Evolutionary conservation across 139 green algal genomes (phyloP).

Genomic region (Micractinium sp.): DNA sequence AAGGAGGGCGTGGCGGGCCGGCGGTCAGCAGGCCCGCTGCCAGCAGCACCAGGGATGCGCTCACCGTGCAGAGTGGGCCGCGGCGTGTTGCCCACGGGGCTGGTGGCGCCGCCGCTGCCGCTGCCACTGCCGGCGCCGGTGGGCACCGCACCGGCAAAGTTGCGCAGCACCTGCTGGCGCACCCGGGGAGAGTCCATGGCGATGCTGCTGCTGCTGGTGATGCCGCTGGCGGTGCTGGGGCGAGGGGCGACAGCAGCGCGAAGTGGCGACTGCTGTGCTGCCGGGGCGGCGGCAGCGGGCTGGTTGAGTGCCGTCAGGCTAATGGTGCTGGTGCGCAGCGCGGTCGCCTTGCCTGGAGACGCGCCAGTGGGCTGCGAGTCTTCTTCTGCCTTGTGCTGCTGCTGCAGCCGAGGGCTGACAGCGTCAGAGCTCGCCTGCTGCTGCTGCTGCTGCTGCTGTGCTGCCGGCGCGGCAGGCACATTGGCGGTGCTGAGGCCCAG

Average conservation of each 20-base stretch:
- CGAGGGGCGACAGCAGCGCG: not conserved
- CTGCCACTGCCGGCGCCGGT: not conserved
- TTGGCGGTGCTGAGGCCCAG: conserved; percentile 14
- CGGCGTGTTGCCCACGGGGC: not conserved
- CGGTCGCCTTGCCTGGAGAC: not conserved
- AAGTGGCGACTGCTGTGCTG: not conserved
- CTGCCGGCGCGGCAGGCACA: not conserved
- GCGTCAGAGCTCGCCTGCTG: not conserved
- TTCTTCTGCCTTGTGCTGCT: not conserved
- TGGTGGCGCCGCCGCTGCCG: not conserved
- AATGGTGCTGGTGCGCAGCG: not conserved
- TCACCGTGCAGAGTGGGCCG: not conserved
- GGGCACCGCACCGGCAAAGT: conserved; percentile 21
- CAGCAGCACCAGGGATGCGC: not conserved
- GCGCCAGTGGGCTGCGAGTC: not conserved
- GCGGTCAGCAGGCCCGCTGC: not conserved
- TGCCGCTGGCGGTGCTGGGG: not conserved
- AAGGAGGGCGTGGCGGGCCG: conserved; percentile 34
- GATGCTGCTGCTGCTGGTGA: not conserved
- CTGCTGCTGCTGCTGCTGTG: not conserved
- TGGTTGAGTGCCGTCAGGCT: not conserved
- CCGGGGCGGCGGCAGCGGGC: not conserved
- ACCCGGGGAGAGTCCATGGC: not conserved
- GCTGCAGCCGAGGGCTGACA: not conserved
- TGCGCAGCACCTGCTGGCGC: conserved; percentile 13